Percentiles rank a stretch among this genome's conserved stretches.
phyloP scores from a whole-genome alignment of 805 yeast genomes.

The Blastobotrys americana region DNA sequence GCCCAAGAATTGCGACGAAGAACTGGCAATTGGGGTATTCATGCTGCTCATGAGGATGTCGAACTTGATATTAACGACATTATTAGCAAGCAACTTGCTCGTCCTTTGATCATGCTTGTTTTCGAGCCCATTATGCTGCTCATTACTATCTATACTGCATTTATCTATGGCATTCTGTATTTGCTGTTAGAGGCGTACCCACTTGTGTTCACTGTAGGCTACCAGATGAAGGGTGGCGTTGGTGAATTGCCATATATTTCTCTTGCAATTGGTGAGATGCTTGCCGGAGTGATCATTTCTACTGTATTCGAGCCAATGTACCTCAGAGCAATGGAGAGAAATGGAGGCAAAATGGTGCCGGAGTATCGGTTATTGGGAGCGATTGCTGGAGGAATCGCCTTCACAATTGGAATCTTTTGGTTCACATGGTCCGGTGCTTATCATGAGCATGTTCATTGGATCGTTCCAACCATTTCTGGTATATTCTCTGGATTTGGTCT shows the following conservation, averaged over 20 bases:
- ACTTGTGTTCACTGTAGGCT: conserved; percentile 55
- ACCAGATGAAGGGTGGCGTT: conserved; percentile 52
- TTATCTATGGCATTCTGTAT: conserved; percentile 74
- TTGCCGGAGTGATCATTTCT: conserved; percentile 50
- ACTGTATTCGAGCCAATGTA: conserved; percentile 49
- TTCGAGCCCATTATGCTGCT: conserved; percentile 68
- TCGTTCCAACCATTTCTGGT: conserved; percentile 66
- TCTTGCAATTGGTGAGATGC: conserved; percentile 57
- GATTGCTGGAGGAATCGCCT: conserved; percentile 61
- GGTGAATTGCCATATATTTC: conserved; percentile 76
- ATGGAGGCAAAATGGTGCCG: conserved; percentile 57
- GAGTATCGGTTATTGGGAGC: conserved; percentile 75
- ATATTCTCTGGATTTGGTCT: conserved; percentile 61
- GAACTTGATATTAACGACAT: conserved; percentile 52
- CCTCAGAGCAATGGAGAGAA: conserved; percentile 38
- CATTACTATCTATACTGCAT: conserved; percentile 64
- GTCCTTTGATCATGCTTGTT: conserved; percentile 62
- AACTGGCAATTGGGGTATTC: conserved; percentile 78
- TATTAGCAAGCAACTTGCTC: conserved; percentile 51
- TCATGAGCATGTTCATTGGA: conserved; percentile 66
- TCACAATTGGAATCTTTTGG: conserved; percentile 80
- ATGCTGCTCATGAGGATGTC: conserved; percentile 66
- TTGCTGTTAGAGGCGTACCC: conserved; percentile 71
- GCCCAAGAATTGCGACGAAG: conserved; percentile 55
- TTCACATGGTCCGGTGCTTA: conserved; percentile 82